Evolutionary conservation across 257 asterid genomes (phyloP).

Genomic region (Verbascum thapsus): DNA sequence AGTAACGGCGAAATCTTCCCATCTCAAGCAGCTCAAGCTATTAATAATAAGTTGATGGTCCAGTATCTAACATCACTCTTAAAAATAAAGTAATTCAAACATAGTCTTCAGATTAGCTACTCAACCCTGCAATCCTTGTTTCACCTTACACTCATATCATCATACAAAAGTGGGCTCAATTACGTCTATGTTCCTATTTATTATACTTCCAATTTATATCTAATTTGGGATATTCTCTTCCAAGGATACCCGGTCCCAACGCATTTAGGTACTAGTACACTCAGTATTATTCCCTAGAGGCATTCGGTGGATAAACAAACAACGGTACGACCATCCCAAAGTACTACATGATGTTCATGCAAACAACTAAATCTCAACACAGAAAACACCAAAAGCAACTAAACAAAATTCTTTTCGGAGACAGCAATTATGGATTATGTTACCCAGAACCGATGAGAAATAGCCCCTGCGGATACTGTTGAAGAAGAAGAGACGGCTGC

Average conservation of each 20-base stretch:
- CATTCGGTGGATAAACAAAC: constrained; percentile 9
- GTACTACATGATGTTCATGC: neutral
- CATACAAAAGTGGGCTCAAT: neutral
- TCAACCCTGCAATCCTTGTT: constrained; percentile 15
- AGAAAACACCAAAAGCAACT: neutral
- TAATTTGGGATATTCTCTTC: neutral
- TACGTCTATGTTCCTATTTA: neutral
- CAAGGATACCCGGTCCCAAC: constrained; percentile 5
- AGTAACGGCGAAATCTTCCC: constrained; percentile 9
- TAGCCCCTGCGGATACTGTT: constrained; percentile 52
- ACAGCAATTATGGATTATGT: neutral
- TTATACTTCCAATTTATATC: constrained; percentile 3
- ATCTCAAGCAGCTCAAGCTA: neutral
- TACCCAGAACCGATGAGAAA: constrained; percentile 98
- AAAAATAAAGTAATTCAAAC: neutral
- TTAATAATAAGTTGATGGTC: neutral
- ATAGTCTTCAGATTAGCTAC: neutral
- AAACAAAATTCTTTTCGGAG: neutral
- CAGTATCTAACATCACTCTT: neutral
- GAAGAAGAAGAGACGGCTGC: constrained; percentile 43
- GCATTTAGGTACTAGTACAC: neutral
- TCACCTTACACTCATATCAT: neutral
- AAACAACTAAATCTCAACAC: neutral
- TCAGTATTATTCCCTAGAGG: constrained; percentile 5
- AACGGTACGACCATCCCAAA: neutral